Evolutionary conservation across 495 filamentous ascomycete genomes (phyloP).

Genomic region (Xylaria cubensis): DNA sequence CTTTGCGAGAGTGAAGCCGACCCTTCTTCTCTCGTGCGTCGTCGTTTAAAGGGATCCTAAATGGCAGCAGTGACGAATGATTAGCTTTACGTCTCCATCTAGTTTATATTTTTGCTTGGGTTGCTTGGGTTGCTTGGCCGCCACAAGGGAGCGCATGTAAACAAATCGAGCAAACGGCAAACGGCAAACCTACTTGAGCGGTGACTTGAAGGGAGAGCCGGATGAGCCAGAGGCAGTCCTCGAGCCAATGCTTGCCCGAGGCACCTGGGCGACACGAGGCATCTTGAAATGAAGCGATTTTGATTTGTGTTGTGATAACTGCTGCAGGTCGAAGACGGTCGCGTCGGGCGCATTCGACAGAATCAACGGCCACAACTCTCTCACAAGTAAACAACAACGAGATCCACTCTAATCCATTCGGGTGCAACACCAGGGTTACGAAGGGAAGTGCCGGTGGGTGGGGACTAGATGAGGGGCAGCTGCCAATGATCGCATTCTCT

Average conservation of each 20-base stretch:
- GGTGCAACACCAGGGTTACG: not conserved
- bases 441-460: not conserved
- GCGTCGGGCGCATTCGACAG: conserved; percentile 24
- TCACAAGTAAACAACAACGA: conserved; percentile 44
- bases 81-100: not conserved
- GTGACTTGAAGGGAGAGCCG: conserved; percentile 68
- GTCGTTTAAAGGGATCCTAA: conserved; percentile 89
- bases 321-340: conserved; percentile 38
- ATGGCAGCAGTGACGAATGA: conserved; percentile 13
- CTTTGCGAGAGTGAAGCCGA: conserved; percentile 85
- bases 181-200: conserved; percentile 65
- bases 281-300: conserved; percentile 52
- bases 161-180: conserved; percentile 16
- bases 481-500: not conserved
- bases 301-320: conserved; percentile 29
- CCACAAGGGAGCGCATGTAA: conserved; percentile 9
- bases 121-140: conserved; percentile 31
- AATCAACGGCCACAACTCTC: conserved; percentile 20
- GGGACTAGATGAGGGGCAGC: not conserved
- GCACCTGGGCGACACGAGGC: conserved; percentile 73
- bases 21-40: conserved; percentile 90
- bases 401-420: conserved; percentile 29
- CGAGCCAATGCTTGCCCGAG: conserved; percentile 55
- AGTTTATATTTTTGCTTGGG: not conserved
- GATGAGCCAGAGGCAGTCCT: conserved; percentile 60